Conservation (phyloP, 768 basidiomycete species). For the Terana coerulea region DNA sequence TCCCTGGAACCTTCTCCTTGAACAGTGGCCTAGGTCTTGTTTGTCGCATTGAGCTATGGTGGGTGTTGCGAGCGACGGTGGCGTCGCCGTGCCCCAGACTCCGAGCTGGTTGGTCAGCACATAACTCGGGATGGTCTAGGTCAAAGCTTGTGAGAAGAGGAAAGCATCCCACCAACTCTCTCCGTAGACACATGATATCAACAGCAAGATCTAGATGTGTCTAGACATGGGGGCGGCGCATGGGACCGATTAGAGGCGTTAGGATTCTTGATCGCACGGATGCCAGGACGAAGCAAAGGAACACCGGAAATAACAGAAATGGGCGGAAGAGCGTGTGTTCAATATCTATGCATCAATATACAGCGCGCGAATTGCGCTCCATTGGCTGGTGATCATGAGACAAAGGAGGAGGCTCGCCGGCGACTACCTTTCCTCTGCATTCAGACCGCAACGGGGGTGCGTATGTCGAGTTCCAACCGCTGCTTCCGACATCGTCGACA, state of each 20-base stretch:
- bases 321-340: constrained; percentile 8
- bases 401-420: neutral
- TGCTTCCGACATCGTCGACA: no score
- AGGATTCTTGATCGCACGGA: constrained; percentile 1
- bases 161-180: constrained; percentile 3
- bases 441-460: no score
- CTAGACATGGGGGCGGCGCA: constrained; percentile 5
- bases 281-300: constrained; percentile 3
- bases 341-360: neutral
- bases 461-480: no score
- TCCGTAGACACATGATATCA: constrained; percentile 13
- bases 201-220: constrained; percentile 7
- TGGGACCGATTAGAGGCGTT: constrained; percentile 8
- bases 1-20: no score
- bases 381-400: neutral
- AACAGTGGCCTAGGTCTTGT: no score
- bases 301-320: constrained; percentile 9
- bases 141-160: neutral
- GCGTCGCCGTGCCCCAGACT: no score
- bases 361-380: neutral
- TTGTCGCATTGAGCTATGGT: no score
- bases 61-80: no score
- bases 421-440: neutral
- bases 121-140: no score
- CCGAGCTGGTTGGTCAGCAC: no score